These are phyloP conservation scores for Exophiala oligosperma DNA, from an alignment of 2,329 filamentous ascomycete species.

Conservation along the genomic window DNA sequence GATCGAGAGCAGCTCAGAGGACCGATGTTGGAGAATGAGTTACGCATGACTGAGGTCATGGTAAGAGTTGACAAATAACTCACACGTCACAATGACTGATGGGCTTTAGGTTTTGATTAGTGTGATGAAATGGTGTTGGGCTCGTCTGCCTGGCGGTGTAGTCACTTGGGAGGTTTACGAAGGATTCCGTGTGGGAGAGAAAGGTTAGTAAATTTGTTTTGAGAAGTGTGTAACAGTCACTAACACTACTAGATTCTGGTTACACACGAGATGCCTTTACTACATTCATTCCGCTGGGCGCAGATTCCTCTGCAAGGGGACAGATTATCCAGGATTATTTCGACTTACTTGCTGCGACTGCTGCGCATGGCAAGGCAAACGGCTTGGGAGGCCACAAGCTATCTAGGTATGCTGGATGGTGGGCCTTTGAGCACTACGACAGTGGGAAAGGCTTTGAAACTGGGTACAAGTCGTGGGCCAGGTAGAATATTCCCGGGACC, in stretches of 20 bases:
- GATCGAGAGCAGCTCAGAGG: constrained; percentile 64
- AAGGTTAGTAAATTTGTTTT: constrained; percentile 58
- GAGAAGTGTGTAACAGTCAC: constrained; percentile 18
- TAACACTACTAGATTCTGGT: constrained; percentile 68
- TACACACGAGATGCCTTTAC: constrained; percentile 91
- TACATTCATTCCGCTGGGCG: constrained; percentile 92
- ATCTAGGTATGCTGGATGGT: constrained; percentile 95
- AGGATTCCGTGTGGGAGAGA: constrained; percentile 90
- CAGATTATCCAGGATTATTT: constrained; percentile 97
- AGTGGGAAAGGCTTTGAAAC: constrained; percentile 89
- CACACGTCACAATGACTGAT: constrained; percentile 5
- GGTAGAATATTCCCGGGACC: constrained; percentile 50
- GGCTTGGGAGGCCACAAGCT: constrained; percentile 91
- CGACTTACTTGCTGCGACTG: constrained; percentile 84
- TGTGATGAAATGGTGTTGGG: constrained; percentile 98
- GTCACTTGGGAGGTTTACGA: constrained; percentile 98
- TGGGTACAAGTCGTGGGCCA: constrained; percentile 85
- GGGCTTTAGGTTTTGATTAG: constrained; percentile 77
- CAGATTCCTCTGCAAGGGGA: constrained; percentile 80
- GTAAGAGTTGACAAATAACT: constrained; percentile 50
- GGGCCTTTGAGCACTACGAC: constrained; percentile 92
- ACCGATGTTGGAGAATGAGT: constrained; percentile 74
- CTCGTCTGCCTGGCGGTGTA: constrained; percentile 82
- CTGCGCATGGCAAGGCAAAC: constrained; percentile 90
- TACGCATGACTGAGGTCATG: constrained; percentile 91